Conservation (phyloP, 257 asterid species). For the Cinchona pubescens region DNA sequence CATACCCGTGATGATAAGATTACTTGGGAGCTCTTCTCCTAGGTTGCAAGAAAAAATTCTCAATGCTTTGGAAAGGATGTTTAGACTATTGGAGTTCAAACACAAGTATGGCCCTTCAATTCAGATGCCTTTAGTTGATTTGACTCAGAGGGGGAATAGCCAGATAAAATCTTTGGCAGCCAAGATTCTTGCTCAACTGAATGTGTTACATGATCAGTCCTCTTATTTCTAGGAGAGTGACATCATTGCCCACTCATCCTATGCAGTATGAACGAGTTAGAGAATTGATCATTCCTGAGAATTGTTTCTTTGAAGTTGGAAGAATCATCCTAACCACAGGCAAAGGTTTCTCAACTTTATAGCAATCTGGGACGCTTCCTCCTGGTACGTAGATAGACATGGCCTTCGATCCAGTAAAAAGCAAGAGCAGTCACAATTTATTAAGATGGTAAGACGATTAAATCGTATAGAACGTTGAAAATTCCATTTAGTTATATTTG, state of each 20-base stretch:
- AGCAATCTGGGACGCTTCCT: not conserved
- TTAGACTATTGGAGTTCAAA: constrained; percentile 46
- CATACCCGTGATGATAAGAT: constrained; percentile 40
- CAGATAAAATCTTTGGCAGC: constrained; percentile 53
- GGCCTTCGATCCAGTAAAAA: not conserved
- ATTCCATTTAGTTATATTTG: not conserved
- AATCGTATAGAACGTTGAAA: not conserved
- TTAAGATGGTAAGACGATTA: not conserved
- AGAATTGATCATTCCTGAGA: not conserved
- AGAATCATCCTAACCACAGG: not conserved
- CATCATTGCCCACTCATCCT: constrained; percentile 32
- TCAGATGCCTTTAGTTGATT: constrained; percentile 51
- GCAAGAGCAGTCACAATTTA: no score
- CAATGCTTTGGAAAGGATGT: constrained; percentile 49
- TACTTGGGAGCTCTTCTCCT: constrained; percentile 43
- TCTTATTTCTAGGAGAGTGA: constrained; percentile 49
- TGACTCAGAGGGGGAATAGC: constrained; percentile 53
- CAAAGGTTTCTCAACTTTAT: not conserved
- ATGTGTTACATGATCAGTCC: constrained; percentile 32
- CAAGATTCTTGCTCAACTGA: constrained; percentile 56
- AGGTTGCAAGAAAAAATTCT: constrained; percentile 54
- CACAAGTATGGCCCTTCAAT: constrained; percentile 41
- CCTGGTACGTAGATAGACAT: not conserved
- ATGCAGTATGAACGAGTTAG: constrained; percentile 25
- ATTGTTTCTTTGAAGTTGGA: not conserved